phyloP scores from a whole-genome alignment of 75 land plant species.

The Sequoiadendron giganteum region DNA sequence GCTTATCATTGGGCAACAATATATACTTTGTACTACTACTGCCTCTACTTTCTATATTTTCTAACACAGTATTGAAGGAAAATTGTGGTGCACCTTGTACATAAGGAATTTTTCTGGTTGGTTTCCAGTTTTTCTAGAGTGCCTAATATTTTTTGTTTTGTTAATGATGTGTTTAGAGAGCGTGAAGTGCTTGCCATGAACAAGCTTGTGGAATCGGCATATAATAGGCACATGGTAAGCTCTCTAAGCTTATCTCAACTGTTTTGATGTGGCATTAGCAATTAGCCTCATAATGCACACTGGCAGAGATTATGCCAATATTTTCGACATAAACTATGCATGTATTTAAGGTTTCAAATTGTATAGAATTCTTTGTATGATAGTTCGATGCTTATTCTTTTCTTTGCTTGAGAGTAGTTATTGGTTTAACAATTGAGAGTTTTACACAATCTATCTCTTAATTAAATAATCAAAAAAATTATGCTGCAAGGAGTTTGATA shows the following conservation, averaged over 20 bases:
- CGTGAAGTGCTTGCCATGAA: constrained; percentile 66
- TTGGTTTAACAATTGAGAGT: background rate
- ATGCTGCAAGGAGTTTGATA: no score
- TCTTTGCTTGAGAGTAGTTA: background rate
- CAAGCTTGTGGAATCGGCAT: no score
- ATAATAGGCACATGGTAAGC: constrained; percentile 64
- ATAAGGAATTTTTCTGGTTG: no score
- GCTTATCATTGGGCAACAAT: background rate
- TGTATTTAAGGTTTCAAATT: background rate
- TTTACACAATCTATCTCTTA: background rate
- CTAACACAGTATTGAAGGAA: background rate
- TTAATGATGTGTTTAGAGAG: constrained; percentile 39
- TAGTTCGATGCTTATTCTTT: background rate
- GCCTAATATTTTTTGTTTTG: background rate
- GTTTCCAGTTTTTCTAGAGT: background rate
- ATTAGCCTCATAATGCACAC: background rate
- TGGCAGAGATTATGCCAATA: background rate
- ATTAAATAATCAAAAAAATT: background rate
- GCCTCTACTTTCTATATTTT: background rate
- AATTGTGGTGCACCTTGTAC: background rate
- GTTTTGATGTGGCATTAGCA: background rate
- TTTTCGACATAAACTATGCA: background rate
- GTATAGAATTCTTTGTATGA: background rate
- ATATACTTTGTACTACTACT: background rate
- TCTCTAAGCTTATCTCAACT: background rate